Percentiles rank a stretch among this genome's conserved stretches.
phyloP scores from a whole-genome alignment of 2,329 filamentous ascomycete species.

The Monosporascus ibericus region DNA sequence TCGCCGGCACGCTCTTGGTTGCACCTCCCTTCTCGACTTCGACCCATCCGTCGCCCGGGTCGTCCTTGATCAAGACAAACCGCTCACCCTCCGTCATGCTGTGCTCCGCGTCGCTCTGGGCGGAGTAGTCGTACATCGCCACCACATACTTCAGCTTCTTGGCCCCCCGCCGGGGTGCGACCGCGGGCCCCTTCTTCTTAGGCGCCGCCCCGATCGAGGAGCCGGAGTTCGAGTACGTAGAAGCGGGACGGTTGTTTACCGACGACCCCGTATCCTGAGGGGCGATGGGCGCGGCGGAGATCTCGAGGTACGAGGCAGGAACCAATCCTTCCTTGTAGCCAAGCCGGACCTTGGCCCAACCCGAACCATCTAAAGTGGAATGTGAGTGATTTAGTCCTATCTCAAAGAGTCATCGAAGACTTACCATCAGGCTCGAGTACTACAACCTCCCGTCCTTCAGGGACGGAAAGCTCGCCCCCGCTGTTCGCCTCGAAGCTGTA shows the following conservation, averaged over 20 bases:
- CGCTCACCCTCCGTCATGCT: constrained; percentile 86
- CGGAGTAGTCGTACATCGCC: constrained; percentile 86
- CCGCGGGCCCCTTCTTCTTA: constrained; percentile 87
- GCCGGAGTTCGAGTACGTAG: constrained; percentile 72
- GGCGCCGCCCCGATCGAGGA: constrained; percentile 50
- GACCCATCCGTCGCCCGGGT: constrained; percentile 90
- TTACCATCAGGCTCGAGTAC: constrained; percentile 85
- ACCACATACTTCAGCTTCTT: constrained; percentile 94
- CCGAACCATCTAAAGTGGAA: constrained; percentile 64
- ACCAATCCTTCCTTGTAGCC: constrained; percentile 78
- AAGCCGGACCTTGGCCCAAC: constrained; percentile 81
- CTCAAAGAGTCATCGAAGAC: constrained; percentile 24
- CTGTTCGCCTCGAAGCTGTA: constrained; percentile 78
- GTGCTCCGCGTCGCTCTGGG: constrained; percentile 80
- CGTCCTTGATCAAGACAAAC: constrained; percentile 83
- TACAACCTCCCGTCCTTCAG: constrained; percentile 70
- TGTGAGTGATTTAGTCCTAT: constrained; percentile 21
- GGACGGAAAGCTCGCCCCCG: constrained; percentile 73
- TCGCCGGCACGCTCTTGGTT: constrained; percentile 86
- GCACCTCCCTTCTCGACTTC: constrained; percentile 90
- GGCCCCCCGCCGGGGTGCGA: constrained; percentile 82
- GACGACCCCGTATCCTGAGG: constrained; percentile 40
- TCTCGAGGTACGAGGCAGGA: constrained; percentile 78
- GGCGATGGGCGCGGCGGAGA: constrained; percentile 41
- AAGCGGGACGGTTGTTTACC: constrained; percentile 54